Conservation (phyloP, 768 basidiomycete genomes). For the Phanerochaete carnosa region DNA sequence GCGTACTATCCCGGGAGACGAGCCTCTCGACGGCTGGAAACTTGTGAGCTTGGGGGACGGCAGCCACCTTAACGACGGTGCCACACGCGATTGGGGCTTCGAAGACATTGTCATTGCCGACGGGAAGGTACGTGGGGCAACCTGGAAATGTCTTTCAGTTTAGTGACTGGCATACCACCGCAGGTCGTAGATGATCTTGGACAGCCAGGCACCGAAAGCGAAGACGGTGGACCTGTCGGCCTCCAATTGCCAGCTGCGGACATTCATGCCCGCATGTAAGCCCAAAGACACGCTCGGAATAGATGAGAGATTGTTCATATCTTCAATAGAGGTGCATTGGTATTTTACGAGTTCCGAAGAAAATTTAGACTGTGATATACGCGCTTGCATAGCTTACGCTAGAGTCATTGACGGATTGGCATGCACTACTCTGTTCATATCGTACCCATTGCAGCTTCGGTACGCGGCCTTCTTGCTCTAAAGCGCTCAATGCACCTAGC, state of each 20-base stretch:
- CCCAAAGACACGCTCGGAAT: neutral
- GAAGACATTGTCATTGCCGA: conserved; percentile 62
- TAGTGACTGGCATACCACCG: neutral
- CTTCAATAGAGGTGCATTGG: neutral
- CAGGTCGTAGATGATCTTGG: conserved; percentile 74
- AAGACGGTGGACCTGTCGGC: conserved; percentile 56
- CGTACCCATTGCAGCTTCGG: conserved; percentile 73
- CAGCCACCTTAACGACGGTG: conserved; percentile 53
- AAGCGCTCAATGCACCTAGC: conserved; percentile 64
- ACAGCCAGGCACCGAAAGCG: conserved; percentile 60
- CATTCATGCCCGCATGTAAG: conserved; percentile 10
- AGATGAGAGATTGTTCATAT: neutral
- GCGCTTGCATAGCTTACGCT: conserved; percentile 98
- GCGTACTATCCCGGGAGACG: conserved; percentile 26
- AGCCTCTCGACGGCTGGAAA: conserved; percentile 44
- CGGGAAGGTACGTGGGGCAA: conserved; percentile 52
- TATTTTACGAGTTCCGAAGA: neutral
- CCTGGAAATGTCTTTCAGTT: neutral
- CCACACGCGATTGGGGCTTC: conserved; percentile 77
- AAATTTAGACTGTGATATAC: conserved; percentile 57
- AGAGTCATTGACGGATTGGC: conserved; percentile 63
- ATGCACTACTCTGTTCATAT: conserved; percentile 91
- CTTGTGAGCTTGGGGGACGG: conserved; percentile 50
- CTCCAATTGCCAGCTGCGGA: conserved; percentile 34
- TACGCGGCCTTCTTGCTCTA: conserved; percentile 41